Evolutionary conservation across 1,139 yeast species (phyloP).

Genomic region (Hansenula lynferdii): DNA sequence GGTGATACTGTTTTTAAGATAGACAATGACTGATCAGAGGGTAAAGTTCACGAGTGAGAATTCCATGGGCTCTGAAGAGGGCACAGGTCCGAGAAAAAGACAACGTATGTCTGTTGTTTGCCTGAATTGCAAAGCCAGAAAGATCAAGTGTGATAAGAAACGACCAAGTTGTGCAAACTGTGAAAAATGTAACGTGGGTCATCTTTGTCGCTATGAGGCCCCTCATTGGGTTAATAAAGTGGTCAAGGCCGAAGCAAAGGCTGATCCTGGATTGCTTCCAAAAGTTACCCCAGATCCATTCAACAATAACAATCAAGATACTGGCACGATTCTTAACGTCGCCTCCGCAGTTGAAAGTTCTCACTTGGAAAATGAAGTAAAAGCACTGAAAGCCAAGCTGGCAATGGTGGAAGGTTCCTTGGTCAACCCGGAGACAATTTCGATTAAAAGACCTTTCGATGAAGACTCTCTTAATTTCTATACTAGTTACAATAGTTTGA

Average conservation of each 20-base stretch:
- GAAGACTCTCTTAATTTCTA: conserved; percentile 19
- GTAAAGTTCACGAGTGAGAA: neutral
- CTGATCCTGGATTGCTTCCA: neutral
- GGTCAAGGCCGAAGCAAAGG: conserved; percentile 1
- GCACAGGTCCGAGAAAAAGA: conserved; percentile 15
- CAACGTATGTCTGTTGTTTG: conserved; percentile 24
- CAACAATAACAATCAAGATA: no score
- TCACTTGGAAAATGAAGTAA: conserved; percentile 8
- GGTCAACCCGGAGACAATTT: no score
- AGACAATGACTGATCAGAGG: no score
- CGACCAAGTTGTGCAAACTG: conserved; percentile 22
- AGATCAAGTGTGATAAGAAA: conserved; percentile 22
- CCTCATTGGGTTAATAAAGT: conserved; percentile 22
- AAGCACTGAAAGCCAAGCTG: conserved; percentile 6
- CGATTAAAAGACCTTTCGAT: neutral
- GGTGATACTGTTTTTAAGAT: no score
- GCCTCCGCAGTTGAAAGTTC: neutral
- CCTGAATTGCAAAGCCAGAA: conserved; percentile 21
- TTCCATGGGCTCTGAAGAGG: neutral
- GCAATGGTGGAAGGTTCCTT: neutral
- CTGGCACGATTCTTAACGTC: no score
- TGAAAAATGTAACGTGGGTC: conserved; percentile 21
- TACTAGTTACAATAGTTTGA: conserved; percentile 17
- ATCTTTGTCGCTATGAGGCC: conserved; percentile 21
- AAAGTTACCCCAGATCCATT: neutral